phyloP scores from a whole-genome alignment of 106 monocot species.

The Dioscorea alata region DNA sequence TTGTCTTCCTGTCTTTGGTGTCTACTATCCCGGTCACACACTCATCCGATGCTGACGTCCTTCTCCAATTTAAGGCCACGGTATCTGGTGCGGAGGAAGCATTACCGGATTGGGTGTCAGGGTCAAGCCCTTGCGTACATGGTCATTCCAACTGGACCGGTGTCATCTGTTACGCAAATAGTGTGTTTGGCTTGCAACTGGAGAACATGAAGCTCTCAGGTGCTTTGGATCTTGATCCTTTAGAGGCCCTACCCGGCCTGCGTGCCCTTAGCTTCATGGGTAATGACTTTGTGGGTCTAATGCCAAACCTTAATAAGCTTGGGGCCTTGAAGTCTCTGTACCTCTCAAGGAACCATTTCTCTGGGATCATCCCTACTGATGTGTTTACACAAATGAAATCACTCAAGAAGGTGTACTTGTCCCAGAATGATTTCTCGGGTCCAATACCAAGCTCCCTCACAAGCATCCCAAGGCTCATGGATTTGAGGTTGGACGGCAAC shows the following conservation, averaged over 20 bases:
- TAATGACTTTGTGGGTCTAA: slow-evolving; percentile 56
- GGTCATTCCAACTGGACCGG: slow-evolving; percentile 23
- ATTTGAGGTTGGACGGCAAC: slow-evolving; percentile 47
- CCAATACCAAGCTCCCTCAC: slow-evolving; percentile 52
- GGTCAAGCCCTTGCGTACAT: slow-evolving; percentile 15
- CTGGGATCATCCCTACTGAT: slow-evolving; percentile 44
- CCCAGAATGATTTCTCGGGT: slow-evolving; percentile 47
- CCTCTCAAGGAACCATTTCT: slow-evolving; percentile 44
- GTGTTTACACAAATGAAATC: slow-evolving; percentile 50
- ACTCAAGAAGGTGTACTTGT: slow-evolving; percentile 40
- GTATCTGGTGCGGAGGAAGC: background rate
- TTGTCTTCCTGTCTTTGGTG: background rate
- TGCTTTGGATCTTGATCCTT: slow-evolving; percentile 22
- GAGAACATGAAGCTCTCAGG: slow-evolving; percentile 55
- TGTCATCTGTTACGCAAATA: slow-evolving; percentile 24
- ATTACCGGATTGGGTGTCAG: background rate
- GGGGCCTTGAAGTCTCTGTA: slow-evolving; percentile 30
- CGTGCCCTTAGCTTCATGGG: slow-evolving; percentile 64
- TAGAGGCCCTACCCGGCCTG: slow-evolving; percentile 23
- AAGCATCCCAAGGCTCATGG: slow-evolving; percentile 24
- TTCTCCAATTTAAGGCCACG: slow-evolving; percentile 20
- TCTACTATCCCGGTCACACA: background rate
- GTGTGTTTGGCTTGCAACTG: slow-evolving; percentile 28
- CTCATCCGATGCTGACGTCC: slow-evolving; percentile 13
- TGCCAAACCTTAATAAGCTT: slow-evolving; percentile 41